These are phyloP conservation scores for Acacia pycnantha DNA, from an alignment of 331 rosid species.

Conservation along the genomic window DNA sequence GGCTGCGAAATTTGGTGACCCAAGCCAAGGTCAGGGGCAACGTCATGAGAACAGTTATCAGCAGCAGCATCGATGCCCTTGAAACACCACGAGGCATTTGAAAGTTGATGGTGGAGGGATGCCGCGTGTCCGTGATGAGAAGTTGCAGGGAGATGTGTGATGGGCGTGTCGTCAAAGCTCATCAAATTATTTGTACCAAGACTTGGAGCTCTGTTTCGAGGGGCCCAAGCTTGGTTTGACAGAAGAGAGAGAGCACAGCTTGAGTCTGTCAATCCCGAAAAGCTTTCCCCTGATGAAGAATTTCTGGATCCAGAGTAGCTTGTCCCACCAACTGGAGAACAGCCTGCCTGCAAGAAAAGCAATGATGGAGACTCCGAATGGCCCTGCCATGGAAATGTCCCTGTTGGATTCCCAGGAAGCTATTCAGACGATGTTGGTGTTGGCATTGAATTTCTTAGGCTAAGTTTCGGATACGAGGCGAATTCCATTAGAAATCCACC, in stretches of 20 bases:
- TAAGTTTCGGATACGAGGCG: constrained; percentile 54
- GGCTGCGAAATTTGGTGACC: constrained; percentile 67
- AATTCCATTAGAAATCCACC: constrained; percentile 84
- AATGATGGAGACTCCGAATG: constrained; percentile 51
- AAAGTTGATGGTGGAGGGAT: constrained; percentile 45
- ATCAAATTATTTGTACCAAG: constrained; percentile 52
- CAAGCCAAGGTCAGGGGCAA: constrained; percentile 57
- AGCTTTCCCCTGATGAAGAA: constrained; percentile 60
- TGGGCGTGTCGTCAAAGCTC: constrained; percentile 53
- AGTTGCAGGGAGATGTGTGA: constrained; percentile 45
- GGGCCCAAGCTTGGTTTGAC: constrained; percentile 92
- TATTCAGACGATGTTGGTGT: constrained; percentile 50
- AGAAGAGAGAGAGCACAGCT: constrained; percentile 99
- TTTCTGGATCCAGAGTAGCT: constrained; percentile 55
- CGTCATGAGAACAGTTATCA: constrained; percentile 42
- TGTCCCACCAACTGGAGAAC: constrained; percentile 54
- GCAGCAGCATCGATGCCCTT: constrained; percentile 54
- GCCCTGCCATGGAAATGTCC: constrained; percentile 58
- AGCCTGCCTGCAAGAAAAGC: constrained; percentile 51
- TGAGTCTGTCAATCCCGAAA: constrained; percentile 68
- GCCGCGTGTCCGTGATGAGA: constrained; percentile 31
- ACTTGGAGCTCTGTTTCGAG: constrained; percentile 59
- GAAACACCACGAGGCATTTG: constrained; percentile 58
- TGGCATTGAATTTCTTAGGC: constrained; percentile 51
- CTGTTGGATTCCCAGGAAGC: constrained; percentile 40